phyloP scores from a whole-genome alignment of 306 rosid genomes.

The Lathyrus oleraceus region DNA sequence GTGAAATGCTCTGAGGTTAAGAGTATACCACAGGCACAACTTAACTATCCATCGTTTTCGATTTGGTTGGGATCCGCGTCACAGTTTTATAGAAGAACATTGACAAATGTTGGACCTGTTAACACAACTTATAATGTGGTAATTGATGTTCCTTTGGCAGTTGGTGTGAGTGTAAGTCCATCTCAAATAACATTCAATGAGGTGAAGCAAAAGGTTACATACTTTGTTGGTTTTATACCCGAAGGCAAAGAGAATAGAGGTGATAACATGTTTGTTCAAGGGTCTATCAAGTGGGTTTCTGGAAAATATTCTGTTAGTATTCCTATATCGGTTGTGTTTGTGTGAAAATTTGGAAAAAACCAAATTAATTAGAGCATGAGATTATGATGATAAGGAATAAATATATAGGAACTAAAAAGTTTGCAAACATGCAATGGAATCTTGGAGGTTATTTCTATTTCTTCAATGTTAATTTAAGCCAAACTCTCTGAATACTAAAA shows the following conservation, averaged over 20 bases:
- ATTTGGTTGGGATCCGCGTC: conserved; percentile 31
- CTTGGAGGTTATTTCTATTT: not conserved
- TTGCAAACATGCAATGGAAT: not conserved
- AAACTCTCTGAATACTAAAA: not conserved
- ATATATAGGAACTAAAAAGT: not conserved
- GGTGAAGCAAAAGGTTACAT: conserved; percentile 45
- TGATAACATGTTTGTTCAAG: conserved; percentile 32
- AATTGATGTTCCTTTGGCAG: conserved; percentile 36
- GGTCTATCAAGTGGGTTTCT: conserved; percentile 55
- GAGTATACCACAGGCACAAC: conserved; percentile 41
- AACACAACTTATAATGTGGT: conserved; percentile 38
- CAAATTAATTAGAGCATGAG: not conserved
- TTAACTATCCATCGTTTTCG: conserved; percentile 58
- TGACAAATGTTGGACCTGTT: conserved; percentile 53
- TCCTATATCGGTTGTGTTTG: conserved; percentile 43
- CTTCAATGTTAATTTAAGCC: not conserved
- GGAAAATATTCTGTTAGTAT: conserved; percentile 42
- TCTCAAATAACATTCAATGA: conserved; percentile 37
- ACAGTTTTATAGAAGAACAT: conserved; percentile 44
- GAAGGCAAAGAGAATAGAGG: not conserved
- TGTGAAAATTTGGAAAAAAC: conserved; percentile 23
- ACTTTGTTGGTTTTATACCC: conserved; percentile 38
- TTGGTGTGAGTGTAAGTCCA: conserved; percentile 38
- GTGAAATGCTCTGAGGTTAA: conserved; percentile 40
- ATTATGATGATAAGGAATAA: conserved; percentile 26